Percentiles rank a stretch among this genome's conserved stretches.
Conservation (phyloP, 2,329 filamentous ascomycete genomes). For the Talaromyces sp. region DNA sequence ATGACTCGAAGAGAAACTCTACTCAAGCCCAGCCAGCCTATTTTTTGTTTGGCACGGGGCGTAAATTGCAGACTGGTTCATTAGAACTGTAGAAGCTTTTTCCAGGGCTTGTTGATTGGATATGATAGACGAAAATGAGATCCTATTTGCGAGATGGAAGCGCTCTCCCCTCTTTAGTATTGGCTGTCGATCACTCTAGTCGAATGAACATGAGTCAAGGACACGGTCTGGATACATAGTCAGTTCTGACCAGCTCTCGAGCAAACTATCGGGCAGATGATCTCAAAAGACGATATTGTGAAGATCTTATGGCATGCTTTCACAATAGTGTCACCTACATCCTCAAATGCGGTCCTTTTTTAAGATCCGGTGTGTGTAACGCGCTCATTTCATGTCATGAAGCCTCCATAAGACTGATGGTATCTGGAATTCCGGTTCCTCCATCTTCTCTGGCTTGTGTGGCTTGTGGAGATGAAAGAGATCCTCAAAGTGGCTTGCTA, state of each 20-base stretch:
- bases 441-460: not conserved
- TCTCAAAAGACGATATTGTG: not conserved
- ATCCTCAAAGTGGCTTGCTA: not conserved
- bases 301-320: not conserved
- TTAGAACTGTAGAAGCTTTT: not conserved
- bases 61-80: not conserved
- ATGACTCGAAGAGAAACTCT: conserved; percentile 1
- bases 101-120: not conserved
- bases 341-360: not conserved
- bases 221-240: not conserved
- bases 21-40: not conserved
- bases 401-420: not conserved
- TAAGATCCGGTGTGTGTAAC: not conserved
- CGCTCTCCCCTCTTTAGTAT: not conserved
- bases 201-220: conserved; percentile 3
- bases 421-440: not conserved
- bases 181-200: conserved; percentile 5
- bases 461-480: not conserved
- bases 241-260: not conserved
- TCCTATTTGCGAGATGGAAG: not conserved
- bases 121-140: not conserved
- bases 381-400: not conserved
- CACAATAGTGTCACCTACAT: not conserved
- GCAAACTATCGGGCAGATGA: not conserved
- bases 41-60: not conserved